Conservation (phyloP, 345 rosid genomes). For the Conringia planisiliqua region DNA sequence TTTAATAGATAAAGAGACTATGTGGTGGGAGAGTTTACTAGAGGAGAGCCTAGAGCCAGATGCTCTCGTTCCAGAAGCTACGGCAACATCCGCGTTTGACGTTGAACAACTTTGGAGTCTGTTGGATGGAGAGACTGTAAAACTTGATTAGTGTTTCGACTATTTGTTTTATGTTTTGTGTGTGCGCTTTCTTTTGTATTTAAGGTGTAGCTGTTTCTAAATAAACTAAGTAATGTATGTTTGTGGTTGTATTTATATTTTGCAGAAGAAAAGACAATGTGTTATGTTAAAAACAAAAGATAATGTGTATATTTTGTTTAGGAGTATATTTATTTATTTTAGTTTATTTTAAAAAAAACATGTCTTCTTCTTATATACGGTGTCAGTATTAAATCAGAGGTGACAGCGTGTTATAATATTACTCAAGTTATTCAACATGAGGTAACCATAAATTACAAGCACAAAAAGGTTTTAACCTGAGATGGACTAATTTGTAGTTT, state of each 20-base stretch:
- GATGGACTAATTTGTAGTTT: no score
- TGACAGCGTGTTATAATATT: no score
- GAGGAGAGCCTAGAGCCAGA: not conserved
- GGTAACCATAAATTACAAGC: no score
- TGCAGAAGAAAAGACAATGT: not conserved
- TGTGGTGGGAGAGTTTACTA: no score
- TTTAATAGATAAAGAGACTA: no score
- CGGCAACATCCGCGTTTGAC: not conserved
- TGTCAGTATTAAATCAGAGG: no score
- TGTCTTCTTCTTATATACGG: no score
- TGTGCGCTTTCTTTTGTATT: not conserved
- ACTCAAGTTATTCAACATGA: no score
- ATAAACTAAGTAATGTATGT: not conserved
- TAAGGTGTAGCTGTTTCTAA: not conserved
- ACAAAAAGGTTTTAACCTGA: not conserved
- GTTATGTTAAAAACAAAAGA: not conserved
- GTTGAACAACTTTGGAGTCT: conserved; percentile 32
- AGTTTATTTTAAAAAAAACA: no score
- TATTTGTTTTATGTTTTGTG: not conserved
- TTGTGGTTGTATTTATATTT: not conserved
- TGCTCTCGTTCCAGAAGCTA: not conserved
- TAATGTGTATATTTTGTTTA: no score
- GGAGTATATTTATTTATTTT: no score
- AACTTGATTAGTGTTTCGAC: conserved; percentile 11
- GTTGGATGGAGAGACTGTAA: conserved; percentile 13